phyloP scores from a whole-genome alignment of 371 early-diverging fungal genomes.

The Mortierella sp. region DNA sequence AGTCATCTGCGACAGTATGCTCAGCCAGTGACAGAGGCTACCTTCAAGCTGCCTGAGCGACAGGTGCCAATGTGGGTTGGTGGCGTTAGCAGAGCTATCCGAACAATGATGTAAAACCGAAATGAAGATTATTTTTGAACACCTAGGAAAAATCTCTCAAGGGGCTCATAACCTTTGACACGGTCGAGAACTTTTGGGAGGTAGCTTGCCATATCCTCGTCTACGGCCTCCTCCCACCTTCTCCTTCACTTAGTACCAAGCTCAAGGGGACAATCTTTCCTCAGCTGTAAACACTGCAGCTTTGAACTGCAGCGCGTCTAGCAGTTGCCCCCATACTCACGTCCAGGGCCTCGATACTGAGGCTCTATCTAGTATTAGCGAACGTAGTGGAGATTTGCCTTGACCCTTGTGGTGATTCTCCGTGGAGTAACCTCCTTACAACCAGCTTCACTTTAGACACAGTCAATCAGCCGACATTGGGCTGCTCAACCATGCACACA shows the following conservation, averaged over 20 bases:
- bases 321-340: too few species aligned
- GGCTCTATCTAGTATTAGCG: too few species aligned
- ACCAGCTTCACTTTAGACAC: background rate
- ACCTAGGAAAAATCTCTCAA: slow-evolving; percentile 93
- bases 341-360: too few species aligned
- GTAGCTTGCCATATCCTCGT: slow-evolving; percentile 30
- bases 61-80: slow-evolving; percentile 49
- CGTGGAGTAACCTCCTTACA: background rate
- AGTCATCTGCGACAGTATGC: slow-evolving; percentile 21
- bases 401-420: too few species aligned
- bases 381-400: too few species aligned
- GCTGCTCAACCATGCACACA: too few species aligned
- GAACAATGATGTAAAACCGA: slow-evolving; percentile 33
- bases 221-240: too few species aligned
- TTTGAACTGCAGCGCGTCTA: too few species aligned
- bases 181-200: slow-evolving; percentile 98
- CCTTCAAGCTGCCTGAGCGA: slow-evolving; percentile 37
- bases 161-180: slow-evolving; percentile 84
- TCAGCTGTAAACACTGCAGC: too few species aligned
- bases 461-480: too few species aligned
- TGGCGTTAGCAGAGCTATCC: slow-evolving; percentile 40
- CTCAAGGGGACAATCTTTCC: too few species aligned
- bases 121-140: slow-evolving; percentile 27
- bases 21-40: slow-evolving; percentile 40
- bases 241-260: too few species aligned